These are phyloP conservation scores for Aspergillus wentii DNA, from an alignment of 495 filamentous ascomycete species.

Conservation along the genomic window DNA sequence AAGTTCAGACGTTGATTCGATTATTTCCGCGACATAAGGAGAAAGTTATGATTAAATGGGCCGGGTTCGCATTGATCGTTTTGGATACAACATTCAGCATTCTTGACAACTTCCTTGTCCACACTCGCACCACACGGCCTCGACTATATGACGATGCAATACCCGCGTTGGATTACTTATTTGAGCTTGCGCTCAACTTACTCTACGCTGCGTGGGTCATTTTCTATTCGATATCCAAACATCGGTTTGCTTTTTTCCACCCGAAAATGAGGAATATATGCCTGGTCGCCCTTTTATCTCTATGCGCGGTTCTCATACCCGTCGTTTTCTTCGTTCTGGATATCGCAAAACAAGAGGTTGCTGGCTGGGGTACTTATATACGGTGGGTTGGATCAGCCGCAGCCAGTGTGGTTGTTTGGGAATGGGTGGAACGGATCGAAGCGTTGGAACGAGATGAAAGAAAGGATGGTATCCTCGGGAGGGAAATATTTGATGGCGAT, in stretches of 20 bases:
- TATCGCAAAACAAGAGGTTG: constrained; percentile 79
- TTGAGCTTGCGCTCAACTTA: constrained; percentile 81
- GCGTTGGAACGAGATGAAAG: constrained; percentile 92
- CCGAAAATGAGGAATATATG: constrained; percentile 88
- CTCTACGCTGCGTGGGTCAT: constrained; percentile 95
- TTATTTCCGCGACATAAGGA: constrained; percentile 95
- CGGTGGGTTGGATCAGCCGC: constrained; percentile 96
- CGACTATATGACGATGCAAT: constrained; percentile 80
- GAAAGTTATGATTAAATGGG: constrained; percentile 98
- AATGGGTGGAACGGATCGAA: constrained; percentile 99
- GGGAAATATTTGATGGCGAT: constrained; percentile 95
- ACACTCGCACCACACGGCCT: constrained; percentile 54
- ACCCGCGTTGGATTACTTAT: constrained; percentile 88
- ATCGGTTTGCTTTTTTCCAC: constrained; percentile 90
- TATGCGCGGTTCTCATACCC: constrained; percentile 78
- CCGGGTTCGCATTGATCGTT: constrained; percentile 86
- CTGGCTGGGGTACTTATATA: constrained; percentile 96
- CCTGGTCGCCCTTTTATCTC: constrained; percentile 73
- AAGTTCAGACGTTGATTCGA: constrained; percentile 93
- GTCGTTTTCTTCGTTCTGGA: constrained; percentile 96
- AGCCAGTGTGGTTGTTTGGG: constrained; percentile 96
- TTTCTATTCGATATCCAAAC: constrained; percentile 90
- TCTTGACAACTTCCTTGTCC: constrained; percentile 76
- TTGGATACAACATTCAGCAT: constrained; percentile 85
- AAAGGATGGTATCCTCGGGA: constrained; percentile 89